These are phyloP conservation scores for Aspergillus bertholletiae DNA, from an alignment of 495 filamentous ascomycete species.

Conservation along the genomic window DNA sequence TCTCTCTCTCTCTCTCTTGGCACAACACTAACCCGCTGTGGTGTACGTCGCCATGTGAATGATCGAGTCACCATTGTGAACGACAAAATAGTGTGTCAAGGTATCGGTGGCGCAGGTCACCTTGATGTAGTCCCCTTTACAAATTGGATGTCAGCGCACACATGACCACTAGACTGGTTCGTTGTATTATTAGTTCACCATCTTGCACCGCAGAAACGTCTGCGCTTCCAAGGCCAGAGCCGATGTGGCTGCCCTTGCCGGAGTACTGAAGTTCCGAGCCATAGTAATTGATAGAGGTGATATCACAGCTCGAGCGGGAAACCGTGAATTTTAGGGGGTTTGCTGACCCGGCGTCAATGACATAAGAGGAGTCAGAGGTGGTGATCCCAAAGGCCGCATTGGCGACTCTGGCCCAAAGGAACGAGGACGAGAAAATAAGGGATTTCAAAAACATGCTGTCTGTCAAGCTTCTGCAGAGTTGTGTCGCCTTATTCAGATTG, in stretches of 20 bases:
- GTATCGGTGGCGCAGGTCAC: constrained; percentile 58
- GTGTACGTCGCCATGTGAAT: constrained; percentile 65
- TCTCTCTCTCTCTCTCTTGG: no score
- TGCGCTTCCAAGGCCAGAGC: constrained; percentile 57
- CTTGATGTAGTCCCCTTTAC: constrained; percentile 52
- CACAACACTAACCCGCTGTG: constrained; percentile 31
- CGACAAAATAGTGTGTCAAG: constrained; percentile 61
- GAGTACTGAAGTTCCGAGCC: constrained; percentile 55
- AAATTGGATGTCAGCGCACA: background rate
- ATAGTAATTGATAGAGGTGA: constrained; percentile 58
- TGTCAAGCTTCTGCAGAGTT: background rate
- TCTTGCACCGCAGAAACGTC: constrained; percentile 48
- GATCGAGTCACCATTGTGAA: constrained; percentile 53
- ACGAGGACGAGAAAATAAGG: constrained; percentile 16
- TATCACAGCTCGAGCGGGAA: constrained; percentile 54
- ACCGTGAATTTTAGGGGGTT: constrained; percentile 57
- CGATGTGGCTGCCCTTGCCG: constrained; percentile 51
- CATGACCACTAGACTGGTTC: constrained; percentile 16
- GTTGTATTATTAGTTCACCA: constrained; percentile 26
- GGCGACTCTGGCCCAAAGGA: constrained; percentile 19
- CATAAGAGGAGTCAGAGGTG: constrained; percentile 28
- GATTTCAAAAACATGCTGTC: constrained; percentile 19
- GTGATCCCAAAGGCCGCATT: constrained; percentile 33
- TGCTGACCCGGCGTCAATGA: constrained; percentile 51
- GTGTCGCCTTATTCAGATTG: background rate